Conservation (phyloP, 768 basidiomycete genomes). For the Termitomyces sp. region DNA sequence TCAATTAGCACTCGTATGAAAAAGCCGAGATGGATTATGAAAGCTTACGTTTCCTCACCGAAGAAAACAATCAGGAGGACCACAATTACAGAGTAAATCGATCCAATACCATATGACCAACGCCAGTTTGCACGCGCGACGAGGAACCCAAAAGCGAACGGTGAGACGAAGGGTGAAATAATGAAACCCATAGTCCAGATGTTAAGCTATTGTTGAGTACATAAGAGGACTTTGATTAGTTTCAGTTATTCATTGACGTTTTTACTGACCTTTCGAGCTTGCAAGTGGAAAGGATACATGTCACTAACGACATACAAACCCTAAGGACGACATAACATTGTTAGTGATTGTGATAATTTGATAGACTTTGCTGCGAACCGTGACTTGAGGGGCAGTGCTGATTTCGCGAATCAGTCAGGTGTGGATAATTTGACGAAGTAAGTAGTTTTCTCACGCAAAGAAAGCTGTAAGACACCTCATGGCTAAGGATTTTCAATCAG, state of each 20-base stretch:
- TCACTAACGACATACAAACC: slow-evolving; percentile 58
- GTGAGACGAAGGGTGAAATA: slow-evolving; percentile 56
- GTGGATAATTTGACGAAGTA: not conserved
- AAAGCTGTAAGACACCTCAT: slow-evolving; percentile 55
- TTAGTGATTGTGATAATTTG: not conserved
- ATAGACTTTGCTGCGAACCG: slow-evolving; percentile 27
- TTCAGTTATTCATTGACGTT: slow-evolving; percentile 17
- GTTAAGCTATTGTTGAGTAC: slow-evolving; percentile 34
- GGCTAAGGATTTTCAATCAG: slow-evolving; percentile 23
- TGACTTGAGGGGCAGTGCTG: slow-evolving; percentile 43
- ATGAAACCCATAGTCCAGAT: slow-evolving; percentile 58
- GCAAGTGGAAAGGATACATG: slow-evolving; percentile 63
- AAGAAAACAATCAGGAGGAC: slow-evolving; percentile 33
- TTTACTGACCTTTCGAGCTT: slow-evolving; percentile 50
- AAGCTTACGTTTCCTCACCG: slow-evolving; percentile 55
- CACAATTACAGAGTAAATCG: slow-evolving; percentile 45
- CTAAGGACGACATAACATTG: slow-evolving; percentile 18
- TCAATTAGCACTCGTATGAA: not conserved
- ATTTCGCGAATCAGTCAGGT: not conserved
- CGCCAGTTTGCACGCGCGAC: slow-evolving; percentile 53
- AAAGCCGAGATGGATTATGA: not conserved
- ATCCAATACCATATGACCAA: slow-evolving; percentile 64
- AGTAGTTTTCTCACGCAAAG: slow-evolving; percentile 35
- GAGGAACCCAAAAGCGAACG: slow-evolving; percentile 63
- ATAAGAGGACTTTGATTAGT: not conserved